Conservation (phyloP, 768 basidiomycete genomes). For the Paxillus ammoniavirescens region DNA sequence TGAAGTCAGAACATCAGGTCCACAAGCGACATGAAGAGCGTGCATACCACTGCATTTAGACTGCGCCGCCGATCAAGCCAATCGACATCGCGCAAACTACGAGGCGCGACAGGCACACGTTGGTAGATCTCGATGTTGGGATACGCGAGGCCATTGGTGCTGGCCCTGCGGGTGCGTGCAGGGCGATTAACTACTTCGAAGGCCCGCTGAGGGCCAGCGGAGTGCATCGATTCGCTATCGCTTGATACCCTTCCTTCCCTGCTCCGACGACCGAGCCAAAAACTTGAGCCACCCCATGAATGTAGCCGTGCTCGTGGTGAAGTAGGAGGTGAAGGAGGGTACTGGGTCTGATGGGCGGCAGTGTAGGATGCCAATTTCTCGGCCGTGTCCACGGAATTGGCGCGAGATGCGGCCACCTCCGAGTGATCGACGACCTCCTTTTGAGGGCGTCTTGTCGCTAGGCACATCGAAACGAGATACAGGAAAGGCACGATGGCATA, state of each 20-base stretch:
- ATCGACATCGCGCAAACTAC: conserved; percentile 69
- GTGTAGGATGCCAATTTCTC: conserved; percentile 38
- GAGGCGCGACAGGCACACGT: conserved; percentile 42
- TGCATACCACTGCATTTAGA: conserved; percentile 64
- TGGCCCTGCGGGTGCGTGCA: conserved; percentile 52
- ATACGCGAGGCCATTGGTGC: conserved; percentile 40
- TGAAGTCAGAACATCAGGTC: conserved; percentile 20
- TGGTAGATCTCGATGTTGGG: conserved; percentile 47
- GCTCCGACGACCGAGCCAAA: conserved; percentile 35
- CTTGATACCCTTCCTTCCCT: conserved; percentile 37
- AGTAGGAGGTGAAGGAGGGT: conserved; percentile 30
- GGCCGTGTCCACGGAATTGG: conserved; percentile 38
- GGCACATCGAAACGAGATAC: conserved; percentile 30
- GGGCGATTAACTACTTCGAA: conserved; percentile 53
- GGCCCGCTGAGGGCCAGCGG: conserved; percentile 35
- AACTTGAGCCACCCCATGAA: conserved; percentile 39
- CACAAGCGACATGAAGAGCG: conserved; percentile 13
- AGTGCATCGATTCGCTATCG: conserved; percentile 37
- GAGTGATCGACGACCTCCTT: conserved; percentile 23
- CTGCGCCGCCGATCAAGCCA: conserved; percentile 78
- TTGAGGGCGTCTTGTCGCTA: conserved; percentile 10
- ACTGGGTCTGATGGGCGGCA: conserved; percentile 30
- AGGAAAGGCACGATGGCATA: conserved; percentile 52
- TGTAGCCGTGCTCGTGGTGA: conserved; percentile 33
- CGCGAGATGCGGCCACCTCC: conserved; percentile 27